A percentile compares a stretch with the other conserved stretches of the same genome.
phyloP scores from a whole-genome alignment of 2,329 filamentous ascomycete genomes.

The Lecanicillium sp. region DNA sequence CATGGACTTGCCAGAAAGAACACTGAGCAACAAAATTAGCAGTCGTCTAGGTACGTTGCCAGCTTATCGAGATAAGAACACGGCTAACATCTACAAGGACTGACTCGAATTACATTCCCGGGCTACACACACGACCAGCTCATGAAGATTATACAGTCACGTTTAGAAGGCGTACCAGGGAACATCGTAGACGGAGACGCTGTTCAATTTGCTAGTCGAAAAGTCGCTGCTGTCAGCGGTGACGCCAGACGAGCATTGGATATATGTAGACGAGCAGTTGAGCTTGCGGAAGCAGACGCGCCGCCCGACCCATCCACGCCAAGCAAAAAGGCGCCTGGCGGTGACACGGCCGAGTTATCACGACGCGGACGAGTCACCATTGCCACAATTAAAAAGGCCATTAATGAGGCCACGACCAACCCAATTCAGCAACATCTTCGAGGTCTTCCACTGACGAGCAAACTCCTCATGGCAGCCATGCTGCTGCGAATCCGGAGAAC shows the following conservation, averaged over 20 bases:
- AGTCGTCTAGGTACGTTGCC: constrained; percentile 60
- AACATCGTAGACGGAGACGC: constrained; percentile 90
- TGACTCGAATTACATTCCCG: constrained; percentile 93
- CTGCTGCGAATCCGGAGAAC: constrained; percentile 73
- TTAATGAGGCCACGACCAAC: constrained; percentile 89
- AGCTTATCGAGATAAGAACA: background rate
- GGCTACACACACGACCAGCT: constrained; percentile 96
- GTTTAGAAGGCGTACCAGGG: constrained; percentile 79
- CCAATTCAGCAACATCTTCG: constrained; percentile 87
- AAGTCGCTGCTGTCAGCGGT: constrained; percentile 93
- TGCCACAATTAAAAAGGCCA: constrained; percentile 86
- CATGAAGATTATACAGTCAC: constrained; percentile 95
- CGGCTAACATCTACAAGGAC: constrained; percentile 33
- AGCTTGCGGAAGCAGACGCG: constrained; percentile 77
- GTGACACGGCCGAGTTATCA: constrained; percentile 22
- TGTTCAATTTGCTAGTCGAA: constrained; percentile 90
- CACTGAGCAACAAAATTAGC: constrained; percentile 96
- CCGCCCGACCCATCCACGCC: constrained; percentile 50
- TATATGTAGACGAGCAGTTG: constrained; percentile 90
- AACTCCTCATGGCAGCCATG: constrained; percentile 79
- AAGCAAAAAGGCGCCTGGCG: constrained; percentile 43
- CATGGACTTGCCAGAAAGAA: constrained; percentile 95
- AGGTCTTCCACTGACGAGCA: constrained; percentile 71
- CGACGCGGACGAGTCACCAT: constrained; percentile 69
- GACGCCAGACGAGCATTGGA: constrained; percentile 89